Conservation (phyloP, 768 basidiomycete genomes). For the Pleurotus tuber-regium region DNA sequence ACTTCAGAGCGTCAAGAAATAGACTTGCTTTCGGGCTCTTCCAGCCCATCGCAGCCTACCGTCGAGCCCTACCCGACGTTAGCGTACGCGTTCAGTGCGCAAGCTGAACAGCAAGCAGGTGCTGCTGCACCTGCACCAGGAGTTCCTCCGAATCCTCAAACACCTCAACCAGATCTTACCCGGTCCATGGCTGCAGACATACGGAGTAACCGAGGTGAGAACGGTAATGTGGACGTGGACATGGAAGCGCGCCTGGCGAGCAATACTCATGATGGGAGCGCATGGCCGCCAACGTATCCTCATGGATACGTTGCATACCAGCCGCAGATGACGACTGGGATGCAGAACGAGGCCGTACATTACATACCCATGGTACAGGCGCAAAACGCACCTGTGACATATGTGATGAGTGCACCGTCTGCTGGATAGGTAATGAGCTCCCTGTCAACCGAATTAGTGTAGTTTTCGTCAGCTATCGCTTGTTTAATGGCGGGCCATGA, state of each 20-base stretch:
- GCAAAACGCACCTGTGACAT: conserved; percentile 1
- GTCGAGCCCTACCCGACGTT: conserved; percentile 6
- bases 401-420: not conserved
- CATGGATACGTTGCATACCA: conserved; percentile 4
- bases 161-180: not conserved
- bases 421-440: no score
- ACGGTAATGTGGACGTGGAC: not conserved
- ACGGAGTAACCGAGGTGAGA: not conserved
- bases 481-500: no score
- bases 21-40: conserved; percentile 4
- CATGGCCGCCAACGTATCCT: conserved; percentile 6
- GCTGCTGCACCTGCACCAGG: not conserved
- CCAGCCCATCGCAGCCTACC: not conserved
- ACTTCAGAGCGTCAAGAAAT: conserved; percentile 1
- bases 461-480: no score
- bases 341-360: conserved; percentile 3
- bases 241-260: conserved; percentile 3
- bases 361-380: conserved; percentile 3
- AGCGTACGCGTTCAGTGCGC: not conserved
- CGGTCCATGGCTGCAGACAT: not conserved
- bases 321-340: not conserved
- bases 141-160: not conserved
- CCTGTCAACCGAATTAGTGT: no score
- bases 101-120: not conserved
- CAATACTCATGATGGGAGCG: conserved; percentile 1